Base-by-base conservation (phyloP, 495 filamentous ascomycete species). In the Penicillium odoratum region DNA sequence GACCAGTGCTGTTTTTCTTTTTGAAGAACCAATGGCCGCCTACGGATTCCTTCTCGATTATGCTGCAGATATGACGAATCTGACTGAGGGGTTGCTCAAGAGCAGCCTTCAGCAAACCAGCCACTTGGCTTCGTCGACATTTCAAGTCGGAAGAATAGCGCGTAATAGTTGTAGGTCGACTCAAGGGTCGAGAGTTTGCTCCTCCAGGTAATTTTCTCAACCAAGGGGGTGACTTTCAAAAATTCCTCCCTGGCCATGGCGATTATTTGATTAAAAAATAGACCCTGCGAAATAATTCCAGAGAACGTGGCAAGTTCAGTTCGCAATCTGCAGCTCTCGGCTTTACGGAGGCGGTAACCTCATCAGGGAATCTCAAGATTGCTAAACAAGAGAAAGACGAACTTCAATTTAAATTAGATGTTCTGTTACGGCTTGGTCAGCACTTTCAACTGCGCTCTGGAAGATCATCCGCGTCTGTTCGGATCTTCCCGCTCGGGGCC, bases 81-180 rank as follows among this genome's bases (percentile, higher is more conserved):
- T 81, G 75, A 48, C 63, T 64, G n/a, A 81, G 64, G 3, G 75
- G 78, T 7, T 59, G 54, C 48, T 77, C 70, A 26, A 80, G 71
- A 36, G 74, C 73, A 7, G 48, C 36, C 28, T 65, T 67, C 26
- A 79, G 55, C 1, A 65, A 52, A 1, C 65, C 61, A 1, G 66
- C 62, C 0, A 59, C 63, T n/a, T 48, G 65, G 45, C 34, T 31
- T 68, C 74, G 34, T 68, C 61, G 3, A 48, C 61, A 29, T 78
- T 5, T 70, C 57, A 4, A 78, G 51, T 5, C 62, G 68, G 58
- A 79, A 79, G 53, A 73, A 77, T 10, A 75, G 55, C 3, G 70
- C 72, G 28, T 79, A 67, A 28, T 64, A 64, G 38, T 60, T 62
- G 54, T 64, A 67, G 42, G 16, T 67, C 62, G 51, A 21, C 21